A percentile compares a stretch with the other conserved stretches of the same genome.
phyloP scores from a whole-genome alignment of 306 rosid species.

The Datisca glomerata region DNA sequence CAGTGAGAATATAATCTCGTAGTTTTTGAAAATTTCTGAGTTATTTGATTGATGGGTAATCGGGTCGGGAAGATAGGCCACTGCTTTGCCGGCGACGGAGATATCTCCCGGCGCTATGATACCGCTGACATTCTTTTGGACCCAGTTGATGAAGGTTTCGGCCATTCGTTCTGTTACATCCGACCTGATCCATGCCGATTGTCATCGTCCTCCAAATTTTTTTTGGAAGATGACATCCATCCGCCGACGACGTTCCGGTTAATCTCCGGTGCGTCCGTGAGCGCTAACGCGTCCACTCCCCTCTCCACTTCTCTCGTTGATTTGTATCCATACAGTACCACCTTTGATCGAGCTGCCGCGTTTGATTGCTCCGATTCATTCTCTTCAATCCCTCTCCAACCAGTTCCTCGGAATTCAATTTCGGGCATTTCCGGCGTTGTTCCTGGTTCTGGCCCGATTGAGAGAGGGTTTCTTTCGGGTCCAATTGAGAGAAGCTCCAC shows the following conservation, averaged over 20 bases:
- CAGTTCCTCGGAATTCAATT: constrained; percentile 22
- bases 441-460: constrained; percentile 21
- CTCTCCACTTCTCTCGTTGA: constrained; percentile 42
- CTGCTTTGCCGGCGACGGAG: constrained; percentile 45
- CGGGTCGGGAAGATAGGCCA: constrained; percentile 23
- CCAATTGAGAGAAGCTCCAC: constrained; percentile 20
- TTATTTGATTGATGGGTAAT: constrained; percentile 49
- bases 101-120: constrained; percentile 28
- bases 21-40: background rate
- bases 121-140: constrained; percentile 8
- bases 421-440: constrained; percentile 9
- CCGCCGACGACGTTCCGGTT: constrained; percentile 38
- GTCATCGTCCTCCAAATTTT: constrained; percentile 11
- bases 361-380: constrained; percentile 64
- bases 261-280: constrained; percentile 64
- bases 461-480: constrained; percentile 36
- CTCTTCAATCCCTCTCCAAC: constrained; percentile 44
- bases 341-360: constrained; percentile 43
- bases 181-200: constrained; percentile 26
- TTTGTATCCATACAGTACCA: constrained; percentile 16
- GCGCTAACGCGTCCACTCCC: constrained; percentile 60
- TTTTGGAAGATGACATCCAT: constrained; percentile 9
- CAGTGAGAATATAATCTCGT: constrained; percentile 5
- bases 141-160: constrained; percentile 27
- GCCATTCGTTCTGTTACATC: constrained; percentile 49